Evolutionary conservation across 495 filamentous ascomycete genomes (phyloP), one percentile per base, ranked within the genome.

Genomic region (Neurospora terricola): DNA sequence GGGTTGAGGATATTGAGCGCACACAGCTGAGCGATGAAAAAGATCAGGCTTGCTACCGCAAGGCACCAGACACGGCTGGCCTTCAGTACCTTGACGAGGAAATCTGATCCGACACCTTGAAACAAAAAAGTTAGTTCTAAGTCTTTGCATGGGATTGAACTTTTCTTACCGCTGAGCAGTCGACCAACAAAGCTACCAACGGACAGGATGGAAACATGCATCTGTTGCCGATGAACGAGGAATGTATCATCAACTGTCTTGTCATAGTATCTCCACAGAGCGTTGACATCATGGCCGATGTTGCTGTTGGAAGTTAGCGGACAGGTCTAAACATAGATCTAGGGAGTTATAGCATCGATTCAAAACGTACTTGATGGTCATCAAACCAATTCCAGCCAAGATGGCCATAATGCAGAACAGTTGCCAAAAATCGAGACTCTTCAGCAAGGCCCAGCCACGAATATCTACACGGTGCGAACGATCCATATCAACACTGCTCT

Each of bases 121-220:
- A 21, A 27, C n/a, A n/a, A 1, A 59, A 21, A 21, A 12, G 71
- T 78, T 74, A 72, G 75, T n/a, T n/a, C n/a, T n/a, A n/a, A n/a
- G n/a, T n/a, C n/a, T n/a, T n/a, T n/a, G n/a, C n/a, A 23, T 18
- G 10, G 3, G 12, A 43, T 30, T 14, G 39, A 45, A 66, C 5
- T 21, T 14, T 5, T 42, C 85, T 74, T 83, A 92, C 90, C 92
- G 74, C 91, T 94, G 0, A 86, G 82, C 3, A 99, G 86, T 48
- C 96, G 90, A 5, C 96, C 96, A 34, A 88, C 73, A 81, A 96
- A 98, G 78, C 90, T 94, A 75, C 90, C 88, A 71, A 97, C 82
- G 1, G 96, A 98, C 30, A 99, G 86, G 68, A 97, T 91, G 9
- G 94, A 97, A 40, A 99, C 96, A 75, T 98, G 96, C 84, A 95